phyloP scores from a whole-genome alignment of 257 asterid species.

The Linaria vulgaris region DNA sequence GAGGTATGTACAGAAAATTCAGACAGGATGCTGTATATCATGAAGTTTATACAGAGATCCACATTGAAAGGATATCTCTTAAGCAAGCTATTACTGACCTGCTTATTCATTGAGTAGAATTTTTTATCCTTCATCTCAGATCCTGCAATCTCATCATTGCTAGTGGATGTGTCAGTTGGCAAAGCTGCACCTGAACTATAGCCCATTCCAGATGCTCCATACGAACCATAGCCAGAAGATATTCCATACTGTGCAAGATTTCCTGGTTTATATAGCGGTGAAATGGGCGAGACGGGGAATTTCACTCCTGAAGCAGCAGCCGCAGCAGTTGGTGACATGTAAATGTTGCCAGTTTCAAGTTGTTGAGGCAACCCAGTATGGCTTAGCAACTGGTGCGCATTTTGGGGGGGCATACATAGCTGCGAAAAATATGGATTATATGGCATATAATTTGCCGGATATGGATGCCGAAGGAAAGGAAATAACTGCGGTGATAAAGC shows the following conservation, averaged over 20 bases:
- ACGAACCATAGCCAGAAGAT: slow-evolving; percentile 47
- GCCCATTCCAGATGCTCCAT: slow-evolving; percentile 43
- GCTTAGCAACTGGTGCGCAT: slow-evolving; percentile 46
- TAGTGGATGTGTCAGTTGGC: slow-evolving; percentile 36
- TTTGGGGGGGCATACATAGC: slow-evolving; percentile 51
- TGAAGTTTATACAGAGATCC: too few relatives aligned
- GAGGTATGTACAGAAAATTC: not conserved
- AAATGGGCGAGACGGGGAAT: slow-evolving; percentile 33
- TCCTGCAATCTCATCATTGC: slow-evolving; percentile 38
- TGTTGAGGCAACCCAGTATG: slow-evolving; percentile 58
- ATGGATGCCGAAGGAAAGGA: slow-evolving; percentile 54
- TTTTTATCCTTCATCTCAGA: slow-evolving; percentile 52
- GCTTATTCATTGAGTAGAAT: slow-evolving; percentile 35
- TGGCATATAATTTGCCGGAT: slow-evolving; percentile 51
- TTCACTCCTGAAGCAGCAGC: slow-evolving; percentile 41
- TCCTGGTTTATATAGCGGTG: slow-evolving; percentile 42
- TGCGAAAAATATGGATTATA: slow-evolving; percentile 54
- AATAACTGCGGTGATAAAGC: slow-evolving; percentile 45
- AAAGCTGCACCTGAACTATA: slow-evolving; percentile 37
- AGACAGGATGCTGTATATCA: not conserved
- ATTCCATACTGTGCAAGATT: slow-evolving; percentile 42
- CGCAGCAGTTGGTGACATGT: slow-evolving; percentile 43
- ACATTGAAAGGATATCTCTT: not conserved
- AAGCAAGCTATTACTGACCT: slow-evolving; percentile 36
- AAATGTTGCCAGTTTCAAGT: slow-evolving; percentile 43